phyloP scores from a whole-genome alignment of 2,329 filamentous ascomycete species.

The Calonectria hongkongensis region DNA sequence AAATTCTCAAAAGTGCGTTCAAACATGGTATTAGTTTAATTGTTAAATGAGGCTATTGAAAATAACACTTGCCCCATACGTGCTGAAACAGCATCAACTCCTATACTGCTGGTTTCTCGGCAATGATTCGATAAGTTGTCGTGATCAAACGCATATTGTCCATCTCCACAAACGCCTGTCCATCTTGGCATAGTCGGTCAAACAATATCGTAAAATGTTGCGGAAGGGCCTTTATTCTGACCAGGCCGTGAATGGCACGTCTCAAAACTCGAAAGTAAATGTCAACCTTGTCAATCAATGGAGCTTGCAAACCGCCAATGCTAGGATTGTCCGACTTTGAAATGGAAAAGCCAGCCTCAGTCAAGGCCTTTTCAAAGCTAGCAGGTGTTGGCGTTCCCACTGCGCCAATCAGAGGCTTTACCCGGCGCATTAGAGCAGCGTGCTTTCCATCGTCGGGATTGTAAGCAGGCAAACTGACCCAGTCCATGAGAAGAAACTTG shows the following conservation, averaged over 20 bases:
- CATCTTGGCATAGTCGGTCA: constrained; percentile 33
- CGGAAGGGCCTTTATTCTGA: constrained; percentile 24
- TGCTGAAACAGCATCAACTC: neutral
- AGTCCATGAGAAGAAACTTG: constrained; percentile 36
- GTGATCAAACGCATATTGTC: constrained; percentile 39
- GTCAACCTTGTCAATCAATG: constrained; percentile 38
- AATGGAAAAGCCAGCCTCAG: constrained; percentile 26
- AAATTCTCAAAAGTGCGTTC: too few species aligned
- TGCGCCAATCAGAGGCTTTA: constrained; percentile 37
- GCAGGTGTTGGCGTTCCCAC: constrained; percentile 34
- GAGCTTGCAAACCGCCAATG: constrained; percentile 30
- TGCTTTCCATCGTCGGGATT: constrained; percentile 25
- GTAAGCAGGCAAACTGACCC: constrained; percentile 38
- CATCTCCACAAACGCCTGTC: constrained; percentile 40
- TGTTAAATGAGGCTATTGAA: neutral
- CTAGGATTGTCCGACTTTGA: constrained; percentile 35
- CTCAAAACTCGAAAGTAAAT: constrained; percentile 35
- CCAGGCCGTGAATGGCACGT: constrained; percentile 30
- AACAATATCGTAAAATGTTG: constrained; percentile 34
- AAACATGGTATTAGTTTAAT: too few species aligned
- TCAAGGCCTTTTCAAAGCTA: constrained; percentile 36
- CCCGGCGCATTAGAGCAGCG: constrained; percentile 31
- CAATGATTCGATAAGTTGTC: constrained; percentile 36
- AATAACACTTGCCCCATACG: neutral
- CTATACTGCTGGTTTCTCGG: constrained; percentile 5